Conservation (phyloP, 116 monocot genomes). For the Posidonia oceanica region DNA sequence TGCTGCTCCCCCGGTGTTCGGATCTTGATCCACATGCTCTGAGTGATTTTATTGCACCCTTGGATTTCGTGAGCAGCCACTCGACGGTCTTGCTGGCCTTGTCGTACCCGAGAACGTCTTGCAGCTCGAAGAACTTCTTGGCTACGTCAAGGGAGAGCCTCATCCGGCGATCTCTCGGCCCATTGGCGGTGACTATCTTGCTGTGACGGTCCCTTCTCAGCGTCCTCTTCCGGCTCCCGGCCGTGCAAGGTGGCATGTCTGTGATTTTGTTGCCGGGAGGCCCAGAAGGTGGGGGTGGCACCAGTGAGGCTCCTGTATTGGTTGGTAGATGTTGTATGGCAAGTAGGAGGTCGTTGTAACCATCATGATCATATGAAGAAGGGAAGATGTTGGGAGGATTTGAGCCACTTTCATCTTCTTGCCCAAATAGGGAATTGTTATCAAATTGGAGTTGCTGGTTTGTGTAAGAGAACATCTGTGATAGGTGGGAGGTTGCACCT, state of each 20-base stretch:
- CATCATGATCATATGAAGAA: conserved; percentile 5
- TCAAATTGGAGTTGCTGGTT: not conserved
- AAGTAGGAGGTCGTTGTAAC: conserved; percentile 1
- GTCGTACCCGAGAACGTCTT: conserved; percentile 83
- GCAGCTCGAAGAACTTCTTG: conserved; percentile 63
- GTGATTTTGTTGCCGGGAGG: no score
- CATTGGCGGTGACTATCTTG: conserved; percentile 77
- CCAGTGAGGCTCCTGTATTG: no score
- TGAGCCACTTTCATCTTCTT: not conserved
- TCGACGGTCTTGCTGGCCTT: conserved; percentile 85
- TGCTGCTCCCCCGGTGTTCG: not conserved
- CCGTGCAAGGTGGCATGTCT: no score
- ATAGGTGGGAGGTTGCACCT: not conserved
- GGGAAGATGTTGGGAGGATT: not conserved
- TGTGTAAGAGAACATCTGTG: not conserved
- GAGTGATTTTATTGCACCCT: conserved; percentile 39
- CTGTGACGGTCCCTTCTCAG: conserved; percentile 66
- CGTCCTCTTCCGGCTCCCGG: conserved; percentile 7
- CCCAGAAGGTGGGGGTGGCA: not conserved
- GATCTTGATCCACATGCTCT: not conserved
- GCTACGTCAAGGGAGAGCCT: conserved; percentile 73
- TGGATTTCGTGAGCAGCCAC: conserved; percentile 71
- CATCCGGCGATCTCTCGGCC: conserved; percentile 78
- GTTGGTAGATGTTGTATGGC: not conserved
- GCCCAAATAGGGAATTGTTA: not conserved